phyloP scores from a whole-genome alignment of 192 early-diverging fungal species.

The Dissophora globulifera region DNA sequence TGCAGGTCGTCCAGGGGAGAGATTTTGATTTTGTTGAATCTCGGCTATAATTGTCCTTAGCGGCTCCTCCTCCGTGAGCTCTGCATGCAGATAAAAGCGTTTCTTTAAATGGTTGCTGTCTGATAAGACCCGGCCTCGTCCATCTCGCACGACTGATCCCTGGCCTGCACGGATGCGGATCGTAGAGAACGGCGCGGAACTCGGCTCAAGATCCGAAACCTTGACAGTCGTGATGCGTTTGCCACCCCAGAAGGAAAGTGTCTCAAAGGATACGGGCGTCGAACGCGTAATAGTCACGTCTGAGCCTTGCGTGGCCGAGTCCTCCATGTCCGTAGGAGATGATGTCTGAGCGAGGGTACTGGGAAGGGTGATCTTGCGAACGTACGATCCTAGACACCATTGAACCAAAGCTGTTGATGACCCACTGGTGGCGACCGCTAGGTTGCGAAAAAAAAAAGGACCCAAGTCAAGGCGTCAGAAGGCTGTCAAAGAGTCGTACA shows the following conservation, averaged over 20 bases:
- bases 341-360: background rate
- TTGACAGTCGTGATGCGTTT: conserved; percentile 57
- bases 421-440: conserved; percentile 64
- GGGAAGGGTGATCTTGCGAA: conserved; percentile 57
- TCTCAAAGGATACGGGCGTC: conserved; percentile 59
- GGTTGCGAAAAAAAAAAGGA: background rate
- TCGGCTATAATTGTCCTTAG: conserved; percentile 51
- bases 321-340: background rate
- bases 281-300: conserved; percentile 52
- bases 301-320: background rate
- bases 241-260: conserved; percentile 45
- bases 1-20: background rate
- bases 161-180: conserved; percentile 56
- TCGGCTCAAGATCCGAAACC: conserved; percentile 57
- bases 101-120: conserved; percentile 53
- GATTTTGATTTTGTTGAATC: conserved; percentile 29
- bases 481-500: no score
- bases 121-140: conserved; percentile 37
- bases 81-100: conserved; percentile 61
- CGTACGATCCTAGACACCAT: conserved; percentile 68
- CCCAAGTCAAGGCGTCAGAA: no score
- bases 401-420: conserved; percentile 68
- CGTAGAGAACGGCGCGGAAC: conserved; percentile 65
- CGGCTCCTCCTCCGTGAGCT: conserved; percentile 54
- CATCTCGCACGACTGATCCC: conserved; percentile 30